phyloP scores from a whole-genome alignment of 495 filamentous ascomycete genomes.

The Penicillium soppii region DNA sequence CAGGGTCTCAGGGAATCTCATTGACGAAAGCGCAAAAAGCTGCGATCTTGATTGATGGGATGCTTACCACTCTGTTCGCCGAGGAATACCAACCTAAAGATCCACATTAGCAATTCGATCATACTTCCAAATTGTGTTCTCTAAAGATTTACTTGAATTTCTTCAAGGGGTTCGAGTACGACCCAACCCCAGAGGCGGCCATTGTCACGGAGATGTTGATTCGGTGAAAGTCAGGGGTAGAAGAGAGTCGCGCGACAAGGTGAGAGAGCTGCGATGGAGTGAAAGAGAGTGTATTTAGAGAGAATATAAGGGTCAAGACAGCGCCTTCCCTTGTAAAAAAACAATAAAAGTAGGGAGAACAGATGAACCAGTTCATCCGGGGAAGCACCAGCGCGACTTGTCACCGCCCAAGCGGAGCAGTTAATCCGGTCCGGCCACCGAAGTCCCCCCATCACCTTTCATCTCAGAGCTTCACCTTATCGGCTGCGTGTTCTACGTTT shows the following conservation, averaged over 20 bases:
- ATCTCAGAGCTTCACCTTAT: constrained; percentile 14
- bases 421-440: constrained; percentile 33
- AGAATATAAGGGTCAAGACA: constrained; percentile 4
- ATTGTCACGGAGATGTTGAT: constrained; percentile 36
- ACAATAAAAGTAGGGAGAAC: constrained; percentile 15
- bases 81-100: constrained; percentile 82
- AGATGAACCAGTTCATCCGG: constrained; percentile 15
- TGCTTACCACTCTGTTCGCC: constrained; percentile 92
- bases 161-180: constrained; percentile 98
- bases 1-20: not conserved
- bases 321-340: constrained; percentile 2
- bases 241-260: constrained; percentile 2
- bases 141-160: constrained; percentile 84
- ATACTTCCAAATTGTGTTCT: not conserved
- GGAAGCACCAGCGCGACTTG: constrained; percentile 22
- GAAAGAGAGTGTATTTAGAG: not conserved
- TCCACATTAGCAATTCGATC: constrained; percentile 15
- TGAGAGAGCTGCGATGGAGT: not conserved
- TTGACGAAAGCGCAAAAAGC: not conserved
- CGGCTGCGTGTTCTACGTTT: constrained; percentile 10
- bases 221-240: constrained; percentile 24
- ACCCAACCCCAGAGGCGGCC: constrained; percentile 65
- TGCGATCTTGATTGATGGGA: constrained; percentile 1
- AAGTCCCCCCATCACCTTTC: constrained; percentile 22
- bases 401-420: constrained; percentile 22